Conservation (phyloP, 2,329 filamentous ascomycete genomes). For the Nothophoma quercina region DNA sequence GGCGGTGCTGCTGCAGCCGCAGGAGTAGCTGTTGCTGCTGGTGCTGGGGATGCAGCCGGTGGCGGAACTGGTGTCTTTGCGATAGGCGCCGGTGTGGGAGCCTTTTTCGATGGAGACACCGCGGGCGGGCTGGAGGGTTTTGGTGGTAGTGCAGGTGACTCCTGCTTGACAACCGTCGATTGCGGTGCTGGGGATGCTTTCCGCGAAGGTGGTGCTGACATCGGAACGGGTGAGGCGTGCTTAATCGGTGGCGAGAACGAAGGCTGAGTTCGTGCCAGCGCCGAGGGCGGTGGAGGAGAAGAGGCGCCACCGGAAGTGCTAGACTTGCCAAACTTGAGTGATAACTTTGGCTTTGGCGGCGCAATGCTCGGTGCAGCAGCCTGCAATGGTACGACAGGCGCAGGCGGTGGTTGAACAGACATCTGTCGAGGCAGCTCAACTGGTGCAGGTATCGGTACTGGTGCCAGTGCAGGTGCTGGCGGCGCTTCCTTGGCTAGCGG, state of each 20-base stretch:
- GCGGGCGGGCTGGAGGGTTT: conserved; percentile 21
- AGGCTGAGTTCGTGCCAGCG: conserved; percentile 20
- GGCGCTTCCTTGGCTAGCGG: conserved; percentile 18
- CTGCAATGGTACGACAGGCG: neutral
- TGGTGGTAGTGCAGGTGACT: conserved; percentile 28
- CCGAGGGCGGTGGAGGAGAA: conserved; percentile 24
- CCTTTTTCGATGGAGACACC: conserved; percentile 23
- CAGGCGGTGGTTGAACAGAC: conserved; percentile 1
- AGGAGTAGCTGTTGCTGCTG: conserved; percentile 15
- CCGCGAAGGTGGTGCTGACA: conserved; percentile 23
- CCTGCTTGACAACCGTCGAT: conserved; percentile 18
- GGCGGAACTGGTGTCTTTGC: conserved; percentile 20
- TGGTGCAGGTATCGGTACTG: conserved; percentile 7
- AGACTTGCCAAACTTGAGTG: conserved; percentile 32
- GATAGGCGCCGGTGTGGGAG: conserved; percentile 26
- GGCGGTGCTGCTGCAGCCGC: conserved; percentile 16
- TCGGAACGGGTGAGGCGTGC: conserved; percentile 24
- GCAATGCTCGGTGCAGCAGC: conserved; percentile 2
- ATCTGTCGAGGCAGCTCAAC: neutral
- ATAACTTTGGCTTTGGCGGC: conserved; percentile 27
- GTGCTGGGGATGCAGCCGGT: conserved; percentile 3
- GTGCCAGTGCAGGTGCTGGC: conserved; percentile 14
- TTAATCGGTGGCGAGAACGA: conserved; percentile 27
- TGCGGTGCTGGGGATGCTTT: conserved; percentile 25
- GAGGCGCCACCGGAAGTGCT: conserved; percentile 14